Base-by-base conservation (phyloP, 2,329 filamentous ascomycete genomes). In the Penicillium hesseltinei region DNA sequence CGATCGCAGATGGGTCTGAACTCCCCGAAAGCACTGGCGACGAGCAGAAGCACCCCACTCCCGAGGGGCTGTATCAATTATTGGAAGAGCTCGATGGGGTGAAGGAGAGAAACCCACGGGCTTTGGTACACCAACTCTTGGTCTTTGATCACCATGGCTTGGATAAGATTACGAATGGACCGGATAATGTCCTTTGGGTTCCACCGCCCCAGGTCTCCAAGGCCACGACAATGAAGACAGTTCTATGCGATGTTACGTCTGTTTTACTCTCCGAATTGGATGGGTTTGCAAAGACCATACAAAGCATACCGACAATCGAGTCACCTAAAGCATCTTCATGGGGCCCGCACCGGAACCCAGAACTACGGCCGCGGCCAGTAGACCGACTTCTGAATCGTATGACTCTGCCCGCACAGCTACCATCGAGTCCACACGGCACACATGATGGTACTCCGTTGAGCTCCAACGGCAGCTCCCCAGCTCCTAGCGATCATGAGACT, bases 1-100 rank as follows among this genome's bases (percentile, higher is more conserved):
- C 91, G 3, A 81, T 97, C 57, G 90, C 91, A 17, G 93, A 97
- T 75, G 91, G 90, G 47, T 76, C 79, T 40, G 91, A 95, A 73
- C 80, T 90, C 27, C 76, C 77, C 5, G 74, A 77, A 35, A 56
- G 47, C 33, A 48, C 60, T 8, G 59, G 54, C 17, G 52, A 56
- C 15, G 64, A 56, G 7, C 66, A 66, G 55, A 74, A 67, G 52
- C 65, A 71, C 67, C 77, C 77, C 54, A 72, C 58, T 21, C 72
- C 70, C 7, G 70, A 75, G 33, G 72, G 69, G 21, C 65, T 77
- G 15, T 67, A 73, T 35, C 69, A 75, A 31, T 67, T 82, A 38
- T 67, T 74, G 58, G 84, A 88, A 69, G 88, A 91, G 67, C 78
- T 95, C 33, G 84, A 90, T 69, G 82, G 85, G 56, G 73, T 94